Evolutionary conservation across 2,329 filamentous ascomycete species (phyloP).

Genomic region (Trichophaea hybrida): DNA sequence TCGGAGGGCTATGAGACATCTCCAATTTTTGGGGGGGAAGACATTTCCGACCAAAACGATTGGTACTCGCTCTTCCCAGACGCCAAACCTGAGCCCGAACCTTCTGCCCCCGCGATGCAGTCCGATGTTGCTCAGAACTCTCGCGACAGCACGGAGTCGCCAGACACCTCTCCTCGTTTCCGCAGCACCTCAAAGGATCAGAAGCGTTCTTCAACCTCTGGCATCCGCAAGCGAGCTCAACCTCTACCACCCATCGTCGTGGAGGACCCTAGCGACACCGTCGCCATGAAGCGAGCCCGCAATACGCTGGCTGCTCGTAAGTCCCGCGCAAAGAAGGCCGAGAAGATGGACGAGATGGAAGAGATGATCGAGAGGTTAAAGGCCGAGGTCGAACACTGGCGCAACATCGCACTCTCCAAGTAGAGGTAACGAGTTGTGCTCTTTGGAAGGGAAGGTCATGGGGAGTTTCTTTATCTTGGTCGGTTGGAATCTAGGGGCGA

Average conservation of each 20-base stretch:
- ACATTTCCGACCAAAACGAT: constrained; percentile 4
- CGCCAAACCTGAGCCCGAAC: constrained; percentile 11
- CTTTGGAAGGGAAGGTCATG: no score
- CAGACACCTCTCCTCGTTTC: constrained; percentile 18
- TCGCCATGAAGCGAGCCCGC: constrained; percentile 83
- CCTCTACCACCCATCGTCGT: constrained; percentile 23
- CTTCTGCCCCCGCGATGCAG: constrained; percentile 2
- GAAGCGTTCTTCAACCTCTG: constrained; percentile 18
- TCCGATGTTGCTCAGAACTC: not conserved
- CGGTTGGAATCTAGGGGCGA: no score
- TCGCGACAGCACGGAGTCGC: constrained; percentile 9
- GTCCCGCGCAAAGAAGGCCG: constrained; percentile 73
- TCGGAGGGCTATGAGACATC: constrained; percentile 22
- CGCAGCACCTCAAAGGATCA: constrained; percentile 10
- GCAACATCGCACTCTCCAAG: not conserved
- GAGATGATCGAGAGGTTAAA: constrained; percentile 41
- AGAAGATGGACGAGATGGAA: constrained; percentile 61
- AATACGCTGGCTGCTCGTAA: constrained; percentile 91
- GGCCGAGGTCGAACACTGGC: constrained; percentile 22
- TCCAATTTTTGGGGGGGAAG: constrained; percentile 17
- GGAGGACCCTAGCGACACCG: constrained; percentile 51
- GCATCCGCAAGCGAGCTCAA: constrained; percentile 15
- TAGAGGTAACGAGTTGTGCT: no score
- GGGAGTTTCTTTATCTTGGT: no score
- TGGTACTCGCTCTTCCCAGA: constrained; percentile 23